Conservation (phyloP, 2,329 filamentous ascomycete species). For the Ceratocystis cubensis region DNA sequence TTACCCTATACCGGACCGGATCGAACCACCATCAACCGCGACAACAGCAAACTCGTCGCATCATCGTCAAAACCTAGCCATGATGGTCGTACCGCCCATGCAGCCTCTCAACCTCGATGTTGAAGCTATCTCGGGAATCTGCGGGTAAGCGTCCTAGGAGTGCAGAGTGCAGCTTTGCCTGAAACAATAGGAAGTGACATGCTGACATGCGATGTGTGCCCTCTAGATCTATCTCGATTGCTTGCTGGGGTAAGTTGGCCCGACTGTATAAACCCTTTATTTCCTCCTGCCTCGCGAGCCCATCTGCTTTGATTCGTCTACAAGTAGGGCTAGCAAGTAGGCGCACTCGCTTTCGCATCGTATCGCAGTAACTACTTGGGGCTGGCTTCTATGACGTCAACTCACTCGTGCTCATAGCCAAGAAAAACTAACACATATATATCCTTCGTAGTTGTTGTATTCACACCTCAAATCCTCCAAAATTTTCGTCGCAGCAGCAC, state of each 20-base stretch:
- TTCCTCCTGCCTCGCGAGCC: neutral
- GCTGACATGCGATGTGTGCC: slow-evolving; percentile 12
- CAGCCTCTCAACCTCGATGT: slow-evolving; percentile 61
- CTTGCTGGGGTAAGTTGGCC: slow-evolving; percentile 55
- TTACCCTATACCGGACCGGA: neutral
- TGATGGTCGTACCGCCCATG: slow-evolving; percentile 33
- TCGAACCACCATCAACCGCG: neutral
- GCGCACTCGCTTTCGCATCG: neutral
- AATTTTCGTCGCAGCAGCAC: slow-evolving; percentile 79
- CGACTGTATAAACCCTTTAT: no score
- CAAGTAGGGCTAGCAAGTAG: neutral
- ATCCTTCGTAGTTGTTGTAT: slow-evolving; percentile 59
- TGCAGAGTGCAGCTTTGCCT: neutral
- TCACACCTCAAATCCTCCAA: slow-evolving; percentile 91
- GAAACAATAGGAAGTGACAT: neutral
- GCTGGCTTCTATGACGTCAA: neutral
- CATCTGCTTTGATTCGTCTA: neutral
- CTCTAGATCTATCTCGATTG: slow-evolving; percentile 77
- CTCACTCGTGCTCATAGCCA: neutral
- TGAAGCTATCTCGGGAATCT: slow-evolving; percentile 84
- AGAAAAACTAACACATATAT: neutral
- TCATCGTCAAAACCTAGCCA: neutral
- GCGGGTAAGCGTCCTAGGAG: slow-evolving; percentile 45
- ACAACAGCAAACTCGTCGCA: neutral
- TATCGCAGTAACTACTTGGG: neutral